A percentile compares a stretch with the other conserved stretches of the same genome.
These are phyloP conservation scores for Plantago elongata DNA, from an alignment of 257 asterid species.

Conservation along the genomic window DNA sequence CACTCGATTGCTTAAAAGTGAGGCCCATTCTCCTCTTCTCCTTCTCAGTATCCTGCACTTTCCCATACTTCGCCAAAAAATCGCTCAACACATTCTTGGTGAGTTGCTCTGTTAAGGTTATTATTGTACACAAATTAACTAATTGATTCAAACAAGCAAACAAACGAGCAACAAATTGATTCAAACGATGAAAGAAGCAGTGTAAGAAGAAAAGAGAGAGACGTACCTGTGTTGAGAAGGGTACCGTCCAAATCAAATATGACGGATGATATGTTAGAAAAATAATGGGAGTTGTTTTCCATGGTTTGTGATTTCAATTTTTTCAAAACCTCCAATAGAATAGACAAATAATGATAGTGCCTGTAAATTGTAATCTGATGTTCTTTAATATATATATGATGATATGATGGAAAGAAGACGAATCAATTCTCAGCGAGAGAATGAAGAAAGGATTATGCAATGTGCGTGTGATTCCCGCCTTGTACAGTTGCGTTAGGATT, in stretches of 20 bases:
- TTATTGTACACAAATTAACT: too few relatives aligned
- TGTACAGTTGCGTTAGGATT: too few relatives aligned
- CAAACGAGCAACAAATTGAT: neutral
- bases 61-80: constrained; percentile 64
- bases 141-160: neutral
- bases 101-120: constrained; percentile 46
- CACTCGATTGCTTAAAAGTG: constrained; percentile 44
- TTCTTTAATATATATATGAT: too few relatives aligned
- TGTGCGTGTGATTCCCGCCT: too few relatives aligned
- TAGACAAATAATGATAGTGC: too few relatives aligned
- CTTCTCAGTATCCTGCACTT: constrained; percentile 58
- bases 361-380: too few relatives aligned
- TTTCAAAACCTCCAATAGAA: too few relatives aligned
- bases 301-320: constrained; percentile 6
- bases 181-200: neutral
- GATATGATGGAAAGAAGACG: too few relatives aligned
- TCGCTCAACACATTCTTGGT: constrained; percentile 59
- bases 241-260: constrained; percentile 92
- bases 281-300: constrained; percentile 23
- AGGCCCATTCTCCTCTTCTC: constrained; percentile 70
- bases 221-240: constrained; percentile 68
- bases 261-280: constrained; percentile 40
- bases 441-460: too few relatives aligned
- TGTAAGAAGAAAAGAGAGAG: neutral
- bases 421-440: too few relatives aligned